These are phyloP conservation scores for Sugiyamaella neomexicana DNA, from an alignment of 1,139 yeast genomes.

Conservation along the genomic window DNA sequence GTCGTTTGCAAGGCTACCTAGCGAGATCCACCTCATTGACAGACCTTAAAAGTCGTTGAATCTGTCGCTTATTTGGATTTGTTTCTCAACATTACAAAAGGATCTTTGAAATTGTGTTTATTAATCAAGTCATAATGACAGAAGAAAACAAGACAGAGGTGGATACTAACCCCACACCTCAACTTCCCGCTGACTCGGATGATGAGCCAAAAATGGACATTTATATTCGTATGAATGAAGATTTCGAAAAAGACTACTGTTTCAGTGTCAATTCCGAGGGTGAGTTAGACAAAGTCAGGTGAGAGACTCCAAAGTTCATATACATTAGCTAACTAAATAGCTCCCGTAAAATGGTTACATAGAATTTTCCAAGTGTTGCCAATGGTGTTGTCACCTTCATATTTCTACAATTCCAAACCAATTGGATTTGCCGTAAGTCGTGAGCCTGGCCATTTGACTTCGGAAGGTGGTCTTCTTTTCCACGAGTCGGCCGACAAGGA, in stretches of 20 bases:
- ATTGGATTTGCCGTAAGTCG: conserved; percentile 64
- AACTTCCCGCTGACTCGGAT: conserved; percentile 5
- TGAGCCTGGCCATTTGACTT: conserved; percentile 82
- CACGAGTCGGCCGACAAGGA: conserved; percentile 55
- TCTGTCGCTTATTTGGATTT: neutral
- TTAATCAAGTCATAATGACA: conserved; percentile 2
- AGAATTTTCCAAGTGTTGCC: conserved; percentile 67
- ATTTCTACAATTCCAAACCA: conserved; percentile 68
- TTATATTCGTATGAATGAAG: conserved; percentile 82
- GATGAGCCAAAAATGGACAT: conserved; percentile 50
- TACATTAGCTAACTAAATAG: neutral
- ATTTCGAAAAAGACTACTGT: conserved; percentile 84
- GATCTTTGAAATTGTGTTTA: neutral
- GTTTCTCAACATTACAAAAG: neutral
- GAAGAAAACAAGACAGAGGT: neutral
- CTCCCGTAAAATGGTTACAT: conserved; percentile 56
- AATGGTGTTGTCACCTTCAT: conserved; percentile 73
- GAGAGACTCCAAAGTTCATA: neutral
- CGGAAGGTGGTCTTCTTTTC: conserved; percentile 77
- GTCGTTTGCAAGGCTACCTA: conserved; percentile 7
- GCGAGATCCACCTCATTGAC: neutral
- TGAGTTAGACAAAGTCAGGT: too few species aligned
- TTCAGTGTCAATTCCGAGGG: conserved; percentile 61
- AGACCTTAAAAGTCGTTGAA: conserved; percentile 1
- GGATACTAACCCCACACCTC: conserved; percentile 6